Base-by-base conservation (phyloP, 176 grass and related monocot genomes). In the Eragrostis nindensis region DNA sequence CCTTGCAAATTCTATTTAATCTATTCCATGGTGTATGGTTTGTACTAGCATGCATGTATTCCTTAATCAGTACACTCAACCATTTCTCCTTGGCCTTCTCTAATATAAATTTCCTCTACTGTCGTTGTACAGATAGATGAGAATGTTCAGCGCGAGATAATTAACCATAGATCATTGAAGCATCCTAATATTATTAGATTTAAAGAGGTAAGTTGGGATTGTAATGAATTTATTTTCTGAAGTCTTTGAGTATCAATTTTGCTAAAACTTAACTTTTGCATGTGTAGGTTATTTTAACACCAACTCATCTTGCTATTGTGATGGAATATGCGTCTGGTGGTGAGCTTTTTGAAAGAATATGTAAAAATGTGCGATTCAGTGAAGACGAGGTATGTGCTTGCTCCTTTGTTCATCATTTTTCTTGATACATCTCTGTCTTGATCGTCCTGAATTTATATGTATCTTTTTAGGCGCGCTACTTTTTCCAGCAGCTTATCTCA, bases 301-400 rank as follows among this genome's bases (percentile, higher is more conserved):
- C 95, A n/a, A 98, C 95, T 22, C 95, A 98, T 91, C 90, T 98
- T 70, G 95, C 95, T 77, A 98, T 98, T 74, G 95, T 98, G 45
- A 98, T 98, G 95, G 95, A 98, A 89, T 98, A 98, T 86, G 92
- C 92, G 29, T 98, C 95, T 87, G 88, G 92, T 68, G 95, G 95
- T 78, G 95, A 98, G 71, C 86, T 98, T 82, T 98, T 98, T 36
- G 92, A 98, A 77, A 87, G 95, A 64, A 93, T 98, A 66, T 93
- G 92, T 79, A 95, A 98, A 78, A 91, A 94, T 76, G 88, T 94
- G 15, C 92, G 92, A 73, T 98, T 98, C 54, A 86, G 90, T 44
- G 95, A 98, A 87, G 95, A 95, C 81, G 95, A 98, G 95, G 95
- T 98, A 66, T 76, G 80, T 62, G 16, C 57, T 67, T 76, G 57